Evolutionary conservation across 805 yeast genomes (phyloP).

Genomic region (Hermanozyma aechmeae): DNA sequence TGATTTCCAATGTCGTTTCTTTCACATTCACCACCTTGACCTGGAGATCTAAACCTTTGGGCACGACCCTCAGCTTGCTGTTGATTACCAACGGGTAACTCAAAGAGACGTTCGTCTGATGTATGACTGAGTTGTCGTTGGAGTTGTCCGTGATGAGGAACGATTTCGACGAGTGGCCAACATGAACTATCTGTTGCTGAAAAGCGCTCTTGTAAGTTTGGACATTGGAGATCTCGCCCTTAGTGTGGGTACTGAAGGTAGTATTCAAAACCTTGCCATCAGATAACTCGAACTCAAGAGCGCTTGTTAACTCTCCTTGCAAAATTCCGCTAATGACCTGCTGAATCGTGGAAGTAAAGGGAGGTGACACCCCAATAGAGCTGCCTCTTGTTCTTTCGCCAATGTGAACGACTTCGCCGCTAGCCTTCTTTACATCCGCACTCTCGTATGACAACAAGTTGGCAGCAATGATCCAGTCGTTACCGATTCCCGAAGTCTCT

Average conservation of each 20-base stretch:
- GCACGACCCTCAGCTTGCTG: slow-evolving; percentile 5
- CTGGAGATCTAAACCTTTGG: slow-evolving; percentile 14
- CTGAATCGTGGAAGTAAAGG: slow-evolving; percentile 22
- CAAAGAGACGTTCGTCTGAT: slow-evolving; percentile 9
- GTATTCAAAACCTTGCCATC: slow-evolving; percentile 27
- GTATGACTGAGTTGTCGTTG: slow-evolving; percentile 10
- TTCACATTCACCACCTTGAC: slow-evolving; percentile 17
- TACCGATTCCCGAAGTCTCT: slow-evolving; percentile 22
- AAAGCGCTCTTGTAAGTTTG: slow-evolving; percentile 27
- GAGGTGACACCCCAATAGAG: slow-evolving; percentile 26
- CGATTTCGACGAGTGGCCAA: slow-evolving; percentile 10
- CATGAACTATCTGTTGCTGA: slow-evolving; percentile 18
- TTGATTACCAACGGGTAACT: slow-evolving; percentile 21
- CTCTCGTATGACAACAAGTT: slow-evolving; percentile 48
- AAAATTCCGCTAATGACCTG: slow-evolving; percentile 32
- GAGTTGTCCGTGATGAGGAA: slow-evolving; percentile 14
- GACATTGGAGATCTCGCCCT: slow-evolving; percentile 26
- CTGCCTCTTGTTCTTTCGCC: slow-evolving; percentile 14
- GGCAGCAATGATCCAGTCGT: slow-evolving; percentile 56
- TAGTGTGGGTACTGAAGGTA: slow-evolving; percentile 17
- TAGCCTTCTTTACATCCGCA: slow-evolving; percentile 22
- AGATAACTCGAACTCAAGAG: slow-evolving; percentile 24
- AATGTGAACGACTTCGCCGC: slow-evolving; percentile 26
- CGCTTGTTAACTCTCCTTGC: slow-evolving; percentile 22
- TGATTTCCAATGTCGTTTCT: slow-evolving; percentile 11